Evolutionary conservation across 2,329 filamentous ascomycete species (phyloP).

Genomic region (Diaporthe citrichinensis): DNA sequence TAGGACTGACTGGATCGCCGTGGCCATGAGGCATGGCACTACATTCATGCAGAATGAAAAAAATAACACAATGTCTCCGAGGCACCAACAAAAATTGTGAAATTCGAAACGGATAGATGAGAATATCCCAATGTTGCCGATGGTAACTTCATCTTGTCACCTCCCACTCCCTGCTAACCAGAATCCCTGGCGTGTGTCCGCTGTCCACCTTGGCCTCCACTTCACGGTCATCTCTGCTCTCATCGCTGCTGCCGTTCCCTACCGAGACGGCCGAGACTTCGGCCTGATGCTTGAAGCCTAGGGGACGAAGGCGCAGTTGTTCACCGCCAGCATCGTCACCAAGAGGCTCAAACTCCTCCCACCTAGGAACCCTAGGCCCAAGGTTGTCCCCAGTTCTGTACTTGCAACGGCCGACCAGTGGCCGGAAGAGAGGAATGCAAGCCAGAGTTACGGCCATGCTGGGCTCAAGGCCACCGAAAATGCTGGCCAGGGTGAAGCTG

Average conservation of each 20-base stretch:
- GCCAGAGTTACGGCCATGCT: slow-evolving; percentile 7
- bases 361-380: neutral
- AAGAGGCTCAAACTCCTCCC: slow-evolving; percentile 21
- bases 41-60: neutral
- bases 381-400: neutral
- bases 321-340: neutral
- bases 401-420: neutral
- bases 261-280: slow-evolving; percentile 1
- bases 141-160: neutral
- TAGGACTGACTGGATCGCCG: neutral
- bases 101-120: neutral
- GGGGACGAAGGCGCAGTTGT: neutral
- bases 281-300: slow-evolving; percentile 5
- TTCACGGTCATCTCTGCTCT: neutral
- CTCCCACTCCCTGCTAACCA: slow-evolving; percentile 24
- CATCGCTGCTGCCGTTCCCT: neutral
- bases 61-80: neutral
- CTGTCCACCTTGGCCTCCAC: neutral
- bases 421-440: slow-evolving; percentile 13
- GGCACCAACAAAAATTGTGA: neutral
- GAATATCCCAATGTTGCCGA: neutral
- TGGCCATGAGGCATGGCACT: neutral
- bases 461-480: slow-evolving; percentile 8
- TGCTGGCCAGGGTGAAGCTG: neutral
- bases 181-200: neutral